Percentiles rank a stretch among this genome's conserved stretches.
phyloP scores from a whole-genome alignment of 768 basidiomycete species.

The Chalciporus chontae region DNA sequence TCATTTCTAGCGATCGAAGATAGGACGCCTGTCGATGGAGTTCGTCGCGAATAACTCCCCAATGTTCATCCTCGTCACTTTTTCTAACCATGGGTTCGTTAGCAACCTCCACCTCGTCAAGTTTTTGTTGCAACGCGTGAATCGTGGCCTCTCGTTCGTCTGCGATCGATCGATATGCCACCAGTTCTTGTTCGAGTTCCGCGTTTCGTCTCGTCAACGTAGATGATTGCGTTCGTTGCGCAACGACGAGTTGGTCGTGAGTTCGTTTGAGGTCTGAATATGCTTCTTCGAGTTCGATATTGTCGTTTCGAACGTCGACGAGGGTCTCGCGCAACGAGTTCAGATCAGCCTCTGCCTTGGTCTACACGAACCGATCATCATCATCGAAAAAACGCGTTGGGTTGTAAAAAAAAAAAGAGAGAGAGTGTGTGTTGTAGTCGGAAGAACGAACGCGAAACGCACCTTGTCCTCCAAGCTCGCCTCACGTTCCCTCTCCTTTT shows the following conservation, averaged over 20 bases:
- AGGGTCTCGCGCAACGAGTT: slow-evolving; percentile 49
- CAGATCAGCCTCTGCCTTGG: slow-evolving; percentile 49
- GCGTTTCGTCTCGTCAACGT: slow-evolving; percentile 44
- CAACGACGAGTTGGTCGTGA: slow-evolving; percentile 45
- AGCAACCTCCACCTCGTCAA: slow-evolving; percentile 42
- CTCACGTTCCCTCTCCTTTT: slow-evolving; percentile 55
- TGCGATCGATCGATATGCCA: slow-evolving; percentile 38
- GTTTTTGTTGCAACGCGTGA: slow-evolving; percentile 43
- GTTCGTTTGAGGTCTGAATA: slow-evolving; percentile 46
- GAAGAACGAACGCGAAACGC: slow-evolving; percentile 18
- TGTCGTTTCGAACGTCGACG: slow-evolving; percentile 50
- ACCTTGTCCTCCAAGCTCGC: slow-evolving; percentile 62
- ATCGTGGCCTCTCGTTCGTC: slow-evolving; percentile 40
- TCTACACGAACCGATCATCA: too few species aligned
- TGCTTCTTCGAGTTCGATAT: slow-evolving; percentile 58
- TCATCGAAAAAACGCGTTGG: too few species aligned
- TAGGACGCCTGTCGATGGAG: slow-evolving; percentile 63
- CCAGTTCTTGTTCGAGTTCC: slow-evolving; percentile 47
- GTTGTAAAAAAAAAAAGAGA: too few species aligned
- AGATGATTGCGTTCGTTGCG: slow-evolving; percentile 50
- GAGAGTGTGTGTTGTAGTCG: too few species aligned
- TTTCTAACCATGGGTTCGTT: slow-evolving; percentile 29
- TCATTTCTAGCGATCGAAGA: slow-evolving; percentile 54
- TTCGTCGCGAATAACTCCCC: slow-evolving; percentile 64
- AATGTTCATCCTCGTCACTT: slow-evolving; percentile 48